Conservation (phyloP, 139 green algal species). For the Tetraselmis chui region DNA sequence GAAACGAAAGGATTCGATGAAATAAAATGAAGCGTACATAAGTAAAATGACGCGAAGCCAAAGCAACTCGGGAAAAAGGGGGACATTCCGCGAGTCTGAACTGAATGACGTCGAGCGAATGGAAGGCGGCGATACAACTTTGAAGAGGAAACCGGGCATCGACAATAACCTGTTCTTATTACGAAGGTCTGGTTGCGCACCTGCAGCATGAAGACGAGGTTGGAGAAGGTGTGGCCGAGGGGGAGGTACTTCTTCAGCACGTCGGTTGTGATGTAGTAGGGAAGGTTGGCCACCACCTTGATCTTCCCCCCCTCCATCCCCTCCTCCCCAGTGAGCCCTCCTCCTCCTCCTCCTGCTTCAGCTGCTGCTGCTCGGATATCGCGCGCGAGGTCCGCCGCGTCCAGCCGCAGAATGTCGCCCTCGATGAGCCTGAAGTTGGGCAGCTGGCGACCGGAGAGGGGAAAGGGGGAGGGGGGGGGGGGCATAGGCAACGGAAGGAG, state of each 20-base stretch:
- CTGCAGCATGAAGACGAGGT: constrained; percentile 76
- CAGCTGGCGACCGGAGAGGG: constrained; percentile 18
- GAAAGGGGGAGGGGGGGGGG: no score
- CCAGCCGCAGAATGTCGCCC: constrained; percentile 57
- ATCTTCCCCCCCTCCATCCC: constrained; percentile 6
- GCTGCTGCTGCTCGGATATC: constrained; percentile 23
- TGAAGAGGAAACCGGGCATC: no score
- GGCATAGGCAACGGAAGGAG: no score
- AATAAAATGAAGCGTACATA: no score
- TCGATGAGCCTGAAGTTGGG: constrained; percentile 44
- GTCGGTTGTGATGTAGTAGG: constrained; percentile 96
- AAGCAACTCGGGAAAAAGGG: no score
- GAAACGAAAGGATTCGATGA: no score
- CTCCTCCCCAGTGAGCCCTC: neutral
- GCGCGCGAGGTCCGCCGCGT: constrained; percentile 29
- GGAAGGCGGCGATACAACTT: no score
- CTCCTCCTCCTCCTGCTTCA: constrained; percentile 14
- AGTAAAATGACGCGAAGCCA: no score
- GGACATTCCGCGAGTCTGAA: no score
- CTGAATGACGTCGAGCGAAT: no score
- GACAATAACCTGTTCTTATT: no score
- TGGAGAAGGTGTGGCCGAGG: constrained; percentile 48
- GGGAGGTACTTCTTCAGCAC: constrained; percentile 74
- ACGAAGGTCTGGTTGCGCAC: no score
- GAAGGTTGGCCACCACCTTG: constrained; percentile 91